Evolutionary conservation across 2,329 filamentous ascomycete genomes (phyloP).

Genomic region (Claviceps spartinae): DNA sequence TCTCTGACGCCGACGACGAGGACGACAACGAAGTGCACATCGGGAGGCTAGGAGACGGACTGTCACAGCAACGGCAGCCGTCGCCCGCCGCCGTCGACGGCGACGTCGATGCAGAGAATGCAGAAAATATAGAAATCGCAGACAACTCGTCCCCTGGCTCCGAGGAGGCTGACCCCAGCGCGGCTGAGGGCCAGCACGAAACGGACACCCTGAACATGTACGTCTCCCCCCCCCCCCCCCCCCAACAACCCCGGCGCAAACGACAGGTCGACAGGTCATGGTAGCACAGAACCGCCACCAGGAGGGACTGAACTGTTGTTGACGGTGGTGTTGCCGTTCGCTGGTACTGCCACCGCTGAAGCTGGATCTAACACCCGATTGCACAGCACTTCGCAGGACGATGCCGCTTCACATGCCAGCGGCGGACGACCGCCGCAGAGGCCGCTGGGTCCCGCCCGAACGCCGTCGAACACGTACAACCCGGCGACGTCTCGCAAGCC

Average conservation of each 20-base stretch:
- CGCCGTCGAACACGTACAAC: constrained; percentile 69
- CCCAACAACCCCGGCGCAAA: constrained; percentile 15
- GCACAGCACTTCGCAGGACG: constrained; percentile 13
- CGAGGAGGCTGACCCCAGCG: constrained; percentile 26
- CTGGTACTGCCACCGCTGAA: too few species aligned
- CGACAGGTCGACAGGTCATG: constrained; percentile 28
- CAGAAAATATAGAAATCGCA: too few species aligned
- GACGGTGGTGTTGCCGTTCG: constrained; percentile 21
- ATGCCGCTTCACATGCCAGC: constrained; percentile 17
- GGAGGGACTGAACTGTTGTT: constrained; percentile 18
- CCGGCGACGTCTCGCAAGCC: constrained; percentile 46
- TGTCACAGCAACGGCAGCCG: constrained; percentile 12
- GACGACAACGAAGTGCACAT: constrained; percentile 28
- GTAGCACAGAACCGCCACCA: constrained; percentile 25
- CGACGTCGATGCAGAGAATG: constrained; percentile 10
- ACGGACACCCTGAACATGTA: constrained; percentile 31
- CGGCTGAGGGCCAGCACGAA: constrained; percentile 35
- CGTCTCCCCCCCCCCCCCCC: constrained; percentile 11
- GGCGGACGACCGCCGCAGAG: constrained; percentile 45
- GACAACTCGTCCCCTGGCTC: constrained; percentile 15
- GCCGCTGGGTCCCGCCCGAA: constrained; percentile 55
- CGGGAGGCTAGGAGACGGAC: constrained; percentile 27
- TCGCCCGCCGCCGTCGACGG: constrained; percentile 12
- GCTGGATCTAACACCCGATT: constrained; percentile 25
- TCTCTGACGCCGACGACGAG: constrained; percentile 35